Evolutionary conservation across 2,329 filamentous ascomycete genomes (phyloP), one percentile per base, ranked within the genome.

Genomic region (Ascochyta clinopodiicola): DNA sequence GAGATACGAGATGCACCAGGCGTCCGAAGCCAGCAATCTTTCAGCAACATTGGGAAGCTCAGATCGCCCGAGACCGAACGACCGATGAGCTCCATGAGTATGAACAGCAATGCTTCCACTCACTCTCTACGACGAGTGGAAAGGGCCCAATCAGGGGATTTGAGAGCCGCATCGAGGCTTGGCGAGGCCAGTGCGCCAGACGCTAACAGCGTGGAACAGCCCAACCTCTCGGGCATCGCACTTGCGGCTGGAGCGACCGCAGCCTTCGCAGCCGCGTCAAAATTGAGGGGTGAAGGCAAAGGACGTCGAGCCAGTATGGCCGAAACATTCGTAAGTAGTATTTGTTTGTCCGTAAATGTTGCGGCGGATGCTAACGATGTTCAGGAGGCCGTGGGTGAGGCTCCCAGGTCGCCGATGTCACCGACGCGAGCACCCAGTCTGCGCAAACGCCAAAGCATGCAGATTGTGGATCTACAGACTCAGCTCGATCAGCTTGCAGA

Each of bases 401-500:
- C 90, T 78, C 91, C 90, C 73, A 88, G 88, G 74, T 96, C 92
- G 74, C 92, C 94, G 71, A 88, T 90, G 70, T 98, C 95, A 70
- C 95, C 95, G 51, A 96, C 92, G 66, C 88, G 94, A 77, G 93
- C 95, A 68, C 92, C 93, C 72, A 97, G 92, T 81, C 90, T 99
- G 85, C 93, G 94, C 68, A 93, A 94, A 74, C 91, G 94, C 73
- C 95, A 96, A 78, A 98, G 94, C 83, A 94, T 98, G 88, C 94
- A 98, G 79, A 87, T 98, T 58, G 79, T 84, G 72, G 94, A 99
- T 69, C 87, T 99, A 72, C 92, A 98, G 80, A 83, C 86, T 57
- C 87, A 85, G 69, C 84, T 99, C 67, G 92, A 97, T 66, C 89
- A 94, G 75, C 82, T 99, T 62, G 81, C 89, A 36, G 87, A 88